Percentiles rank a stretch among this genome's conserved stretches.
Evolutionary conservation across 768 basidiomycete genomes (phyloP).

Genomic region (Lactifluus piperatus): DNA sequence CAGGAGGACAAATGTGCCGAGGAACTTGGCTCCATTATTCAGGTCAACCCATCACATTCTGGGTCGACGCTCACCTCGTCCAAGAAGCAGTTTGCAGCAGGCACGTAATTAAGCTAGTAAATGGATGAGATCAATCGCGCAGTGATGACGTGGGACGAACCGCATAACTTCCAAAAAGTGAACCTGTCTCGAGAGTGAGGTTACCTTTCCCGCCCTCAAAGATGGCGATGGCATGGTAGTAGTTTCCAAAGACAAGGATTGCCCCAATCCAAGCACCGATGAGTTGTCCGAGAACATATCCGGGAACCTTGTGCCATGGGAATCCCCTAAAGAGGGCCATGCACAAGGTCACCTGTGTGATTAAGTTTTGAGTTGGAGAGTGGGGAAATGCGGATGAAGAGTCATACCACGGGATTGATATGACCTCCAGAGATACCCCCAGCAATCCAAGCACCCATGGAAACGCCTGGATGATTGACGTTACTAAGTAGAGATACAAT

Average conservation of each 20-base stretch:
- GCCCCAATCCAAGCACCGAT: constrained; percentile 54
- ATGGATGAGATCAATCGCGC: background rate
- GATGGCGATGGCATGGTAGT: constrained; percentile 56
- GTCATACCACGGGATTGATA: constrained; percentile 30
- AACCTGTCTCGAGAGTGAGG: constrained; percentile 51
- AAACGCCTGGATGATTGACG: constrained; percentile 32
- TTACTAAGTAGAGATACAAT: background rate
- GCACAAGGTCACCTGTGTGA: constrained; percentile 52
- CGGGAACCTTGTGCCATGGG: constrained; percentile 75
- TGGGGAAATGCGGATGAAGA: background rate
- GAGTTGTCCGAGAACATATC: constrained; percentile 53
- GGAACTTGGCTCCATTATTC: constrained; percentile 32
- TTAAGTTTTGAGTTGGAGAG: background rate
- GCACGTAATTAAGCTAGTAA: constrained; percentile 34
- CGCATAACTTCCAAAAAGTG: constrained; percentile 53
- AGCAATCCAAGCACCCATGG: constrained; percentile 61
- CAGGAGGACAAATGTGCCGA: constrained; percentile 46
- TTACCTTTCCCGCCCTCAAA: constrained; percentile 49
- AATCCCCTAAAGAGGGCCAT: constrained; percentile 63
- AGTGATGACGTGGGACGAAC: constrained; percentile 31
- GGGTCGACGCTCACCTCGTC: constrained; percentile 29
- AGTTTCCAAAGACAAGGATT: constrained; percentile 52
- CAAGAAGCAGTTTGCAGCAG: constrained; percentile 37
- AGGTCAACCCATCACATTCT: background rate
- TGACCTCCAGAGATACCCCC: constrained; percentile 67